These are phyloP conservation scores for Phytopythium delawarense DNA, from an alignment of 352 stramenopile genomes.

Conservation along the genomic window DNA sequence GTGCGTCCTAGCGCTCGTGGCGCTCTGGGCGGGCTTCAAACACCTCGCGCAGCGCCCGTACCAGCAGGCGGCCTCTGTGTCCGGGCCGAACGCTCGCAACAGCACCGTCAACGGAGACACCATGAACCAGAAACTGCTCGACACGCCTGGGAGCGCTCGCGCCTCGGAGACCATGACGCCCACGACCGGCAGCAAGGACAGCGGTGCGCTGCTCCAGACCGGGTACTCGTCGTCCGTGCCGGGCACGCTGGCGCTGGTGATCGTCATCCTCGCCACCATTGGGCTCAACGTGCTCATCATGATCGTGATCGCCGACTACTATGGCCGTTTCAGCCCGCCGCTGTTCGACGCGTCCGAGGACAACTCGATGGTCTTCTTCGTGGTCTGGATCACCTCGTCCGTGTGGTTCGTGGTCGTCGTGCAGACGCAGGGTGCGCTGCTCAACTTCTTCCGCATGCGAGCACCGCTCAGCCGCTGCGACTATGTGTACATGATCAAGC, in stretches of 20 bases:
- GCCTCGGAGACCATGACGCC: conserved; percentile 4
- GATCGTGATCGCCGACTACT: conserved; percentile 47
- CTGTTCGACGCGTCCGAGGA: conserved; percentile 19
- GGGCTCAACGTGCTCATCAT: conserved; percentile 42
- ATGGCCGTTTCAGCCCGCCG: conserved; percentile 27
- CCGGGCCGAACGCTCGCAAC: not conserved
- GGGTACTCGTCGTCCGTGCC: conserved; percentile 18
- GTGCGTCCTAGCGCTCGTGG: not conserved
- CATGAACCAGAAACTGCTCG: conserved; percentile 9
- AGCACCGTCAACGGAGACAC: conserved; percentile 2
- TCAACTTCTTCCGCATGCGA: conserved; percentile 20
- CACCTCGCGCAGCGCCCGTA: not conserved
- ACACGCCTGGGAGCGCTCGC: conserved; percentile 1
- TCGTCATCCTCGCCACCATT: conserved; percentile 34
- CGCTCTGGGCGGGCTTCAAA: conserved; percentile 7
- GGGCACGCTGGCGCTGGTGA: conserved; percentile 22
- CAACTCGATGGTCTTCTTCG: conserved; percentile 22
- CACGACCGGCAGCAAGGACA: not conserved
- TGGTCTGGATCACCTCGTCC: conserved; percentile 18
- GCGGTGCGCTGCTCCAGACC: conserved; percentile 12
- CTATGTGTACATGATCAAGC: conserved; percentile 26
- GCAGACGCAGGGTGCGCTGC: conserved; percentile 18
- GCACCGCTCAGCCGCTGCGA: conserved; percentile 15
- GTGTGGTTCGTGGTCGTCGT: conserved; percentile 14
- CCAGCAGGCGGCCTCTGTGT: not conserved